Conservation (phyloP, 2,329 filamentous ascomycete genomes). For the Penicillium nordicum region DNA sequence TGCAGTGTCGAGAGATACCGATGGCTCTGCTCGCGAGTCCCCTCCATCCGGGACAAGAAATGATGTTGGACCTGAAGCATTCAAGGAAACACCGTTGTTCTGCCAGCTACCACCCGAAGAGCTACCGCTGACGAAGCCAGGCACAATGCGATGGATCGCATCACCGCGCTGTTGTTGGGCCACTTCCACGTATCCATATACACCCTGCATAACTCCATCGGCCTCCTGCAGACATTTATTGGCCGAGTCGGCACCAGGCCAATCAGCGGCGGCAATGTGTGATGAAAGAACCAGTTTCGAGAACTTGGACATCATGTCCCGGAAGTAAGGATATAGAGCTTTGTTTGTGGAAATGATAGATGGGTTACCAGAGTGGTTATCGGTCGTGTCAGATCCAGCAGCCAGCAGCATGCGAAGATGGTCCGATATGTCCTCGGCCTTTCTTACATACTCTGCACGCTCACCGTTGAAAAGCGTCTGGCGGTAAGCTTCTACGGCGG, state of each 20-base stretch:
- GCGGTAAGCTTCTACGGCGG: conserved; percentile 82
- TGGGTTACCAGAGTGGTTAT: conserved; percentile 97
- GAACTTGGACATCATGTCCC: conserved; percentile 99
- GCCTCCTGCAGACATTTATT: conserved; percentile 95
- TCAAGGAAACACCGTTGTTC: conserved; percentile 59
- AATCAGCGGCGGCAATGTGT: conserved; percentile 94
- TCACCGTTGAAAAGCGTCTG: conserved; percentile 81
- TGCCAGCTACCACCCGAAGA: conserved; percentile 83
- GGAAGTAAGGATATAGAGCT: conserved; percentile 91
- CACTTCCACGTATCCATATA: conserved; percentile 95
- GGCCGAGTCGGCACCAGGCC: conserved; percentile 87
- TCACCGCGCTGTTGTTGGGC: conserved; percentile 90
- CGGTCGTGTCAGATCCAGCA: conserved; percentile 92
- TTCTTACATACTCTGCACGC: conserved; percentile 84
- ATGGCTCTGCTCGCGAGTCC: conserved; percentile 69
- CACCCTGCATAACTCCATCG: conserved; percentile 89
- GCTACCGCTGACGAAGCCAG: conserved; percentile 88
- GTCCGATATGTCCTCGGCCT: conserved; percentile 97
- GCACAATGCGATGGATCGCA: conserved; percentile 86
- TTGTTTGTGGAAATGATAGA: conserved; percentile 99
- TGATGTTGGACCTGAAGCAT: conserved; percentile 62
- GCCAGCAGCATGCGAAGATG: conserved; percentile 90
- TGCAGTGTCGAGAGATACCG: conserved; percentile 68
- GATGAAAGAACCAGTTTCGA: conserved; percentile 98
- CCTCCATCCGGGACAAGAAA: conserved; percentile 85